Base-by-base conservation (phyloP, 768 basidiomycete species). In the Amanita thiersii region DNA sequence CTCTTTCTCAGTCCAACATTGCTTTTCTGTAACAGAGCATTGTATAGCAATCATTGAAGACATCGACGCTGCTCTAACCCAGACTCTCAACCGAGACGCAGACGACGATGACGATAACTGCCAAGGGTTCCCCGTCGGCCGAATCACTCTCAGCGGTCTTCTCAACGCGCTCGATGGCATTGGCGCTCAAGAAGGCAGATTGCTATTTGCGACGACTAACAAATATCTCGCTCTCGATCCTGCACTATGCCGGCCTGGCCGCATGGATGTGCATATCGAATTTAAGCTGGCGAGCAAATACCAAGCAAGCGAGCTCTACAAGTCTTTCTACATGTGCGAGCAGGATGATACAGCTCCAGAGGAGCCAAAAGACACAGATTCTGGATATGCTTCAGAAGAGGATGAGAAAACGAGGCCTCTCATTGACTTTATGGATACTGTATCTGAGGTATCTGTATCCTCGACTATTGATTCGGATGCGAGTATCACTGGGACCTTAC, bases 11-110 rank as follows among this genome's bases (percentile, higher is more conserved):
- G 47, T 24, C 12, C 15, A 7, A 26, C 26, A 9, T 24, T 31
- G 19, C 29, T 43, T 35, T 20, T 6, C 9, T 43, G n/a, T n/a
- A n/a, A n/a, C n/a, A 68, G 67, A 77, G 43, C 68, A 69, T 49
- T 86, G 80, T 51, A 81, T 89, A 42, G 75, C 79, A 3, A 65
- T 90, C 24, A 86, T 90, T 75, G 86, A 89, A 56, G 87, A 89
- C 54, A 81, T 89, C 41, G 87, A 90, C 49, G 83, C 79, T 2
- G 86, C 84, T 2, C 84, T 88, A 59, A 63, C 62, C 24, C 59
- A 64, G 37, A 57, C 52, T 19, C 39, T 73, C 14, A 72, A 65
- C 44, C 69, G 70, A 8, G 69, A 70, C 7, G 30, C 42, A 7
- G 50, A 50, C 14, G 43, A 44, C 12, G 46, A 51, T 5, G 49